Percentiles rank a stretch among this genome's conserved stretches.
phyloP scores from a whole-genome alignment of 208 protist genomes.

The Zelonia costaricensis region DNA sequence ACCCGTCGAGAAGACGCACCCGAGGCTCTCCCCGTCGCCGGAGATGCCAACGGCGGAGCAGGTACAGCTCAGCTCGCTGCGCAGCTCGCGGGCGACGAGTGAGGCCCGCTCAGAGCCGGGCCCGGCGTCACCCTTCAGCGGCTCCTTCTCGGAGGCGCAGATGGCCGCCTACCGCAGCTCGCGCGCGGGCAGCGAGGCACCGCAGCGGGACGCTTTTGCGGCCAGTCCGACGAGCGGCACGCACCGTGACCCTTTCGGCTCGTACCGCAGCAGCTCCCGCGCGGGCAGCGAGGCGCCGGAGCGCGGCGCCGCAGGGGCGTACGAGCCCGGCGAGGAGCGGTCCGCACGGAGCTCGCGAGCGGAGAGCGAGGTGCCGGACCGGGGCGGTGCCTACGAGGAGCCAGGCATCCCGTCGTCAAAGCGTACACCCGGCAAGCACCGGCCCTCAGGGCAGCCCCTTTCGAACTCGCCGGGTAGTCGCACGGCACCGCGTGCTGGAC shows the following conservation, averaged over 20 bases:
- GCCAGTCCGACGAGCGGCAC: slow-evolving; percentile 8
- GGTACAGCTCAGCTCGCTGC: slow-evolving; percentile 20
- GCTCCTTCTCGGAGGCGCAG: slow-evolving; percentile 26
- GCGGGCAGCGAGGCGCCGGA: slow-evolving; percentile 56
- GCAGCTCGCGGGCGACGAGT: slow-evolving; percentile 46
- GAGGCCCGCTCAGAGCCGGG: slow-evolving; percentile 41
- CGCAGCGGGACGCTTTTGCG: slow-evolving; percentile 30
- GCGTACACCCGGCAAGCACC: slow-evolving; percentile 19
- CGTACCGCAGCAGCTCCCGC: slow-evolving; percentile 36
- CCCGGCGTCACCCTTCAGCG: slow-evolving; percentile 6
- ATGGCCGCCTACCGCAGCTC: slow-evolving; percentile 44
- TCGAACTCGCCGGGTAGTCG: too few species aligned
- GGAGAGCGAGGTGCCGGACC: slow-evolving; percentile 43
- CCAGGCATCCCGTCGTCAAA: slow-evolving; percentile 21
- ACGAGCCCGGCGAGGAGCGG: slow-evolving; percentile 13
- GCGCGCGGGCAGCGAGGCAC: slow-evolving; percentile 49
- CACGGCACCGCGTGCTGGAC: not conserved
- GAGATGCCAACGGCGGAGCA: slow-evolving; percentile 33
- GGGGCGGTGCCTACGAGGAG: slow-evolving; percentile 10
- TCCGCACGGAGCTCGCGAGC: slow-evolving; percentile 45
- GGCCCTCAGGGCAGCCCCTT: too few species aligned
- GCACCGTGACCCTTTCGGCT: slow-evolving; percentile 12
- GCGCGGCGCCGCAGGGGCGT: slow-evolving; percentile 12
- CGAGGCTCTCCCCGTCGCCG: slow-evolving; percentile 43
- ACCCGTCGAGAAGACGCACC: slow-evolving; percentile 20